These are phyloP conservation scores for Ophiostoma populinum DNA, from an alignment of 2,329 filamentous ascomycete species.

Conservation along the genomic window DNA sequence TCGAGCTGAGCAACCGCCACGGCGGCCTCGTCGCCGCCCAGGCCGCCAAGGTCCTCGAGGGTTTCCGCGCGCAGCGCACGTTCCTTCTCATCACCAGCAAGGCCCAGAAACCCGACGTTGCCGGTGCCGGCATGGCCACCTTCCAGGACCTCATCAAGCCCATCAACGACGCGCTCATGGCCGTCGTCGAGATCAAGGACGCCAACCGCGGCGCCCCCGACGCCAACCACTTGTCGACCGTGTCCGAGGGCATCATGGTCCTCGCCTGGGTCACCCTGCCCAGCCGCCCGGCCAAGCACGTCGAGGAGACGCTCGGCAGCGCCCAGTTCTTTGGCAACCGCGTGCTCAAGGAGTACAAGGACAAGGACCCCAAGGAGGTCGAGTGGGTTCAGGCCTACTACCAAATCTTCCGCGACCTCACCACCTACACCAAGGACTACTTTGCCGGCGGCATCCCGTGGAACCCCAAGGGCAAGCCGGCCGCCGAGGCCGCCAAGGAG, in stretches of 20 bases:
- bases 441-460: slow-evolving; percentile 66
- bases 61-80: slow-evolving; percentile 72
- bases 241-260: slow-evolving; percentile 77
- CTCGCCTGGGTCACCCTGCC: slow-evolving; percentile 84
- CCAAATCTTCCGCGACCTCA: slow-evolving; percentile 68
- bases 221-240: slow-evolving; percentile 70
- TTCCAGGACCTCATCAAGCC: slow-evolving; percentile 72
- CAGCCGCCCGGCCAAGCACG: slow-evolving; percentile 65
- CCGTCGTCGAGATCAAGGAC: slow-evolving; percentile 67
- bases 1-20: slow-evolving; percentile 58
- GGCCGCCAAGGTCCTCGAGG: slow-evolving; percentile 36
- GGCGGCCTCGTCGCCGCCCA: slow-evolving; percentile 68
- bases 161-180: slow-evolving; percentile 65
- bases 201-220: slow-evolving; percentile 57
- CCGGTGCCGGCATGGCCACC: slow-evolving; percentile 37
- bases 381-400: slow-evolving; percentile 92
- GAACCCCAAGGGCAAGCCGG: slow-evolving; percentile 64
- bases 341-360: slow-evolving; percentile 80
- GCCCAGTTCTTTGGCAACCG: slow-evolving; percentile 92
- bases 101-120: slow-evolving; percentile 74
- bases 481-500: slow-evolving; percentile 45
- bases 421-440: slow-evolving; percentile 70
- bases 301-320: slow-evolving; percentile 65
- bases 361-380: slow-evolving; percentile 57
- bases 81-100: slow-evolving; percentile 80